These are phyloP conservation scores for Hypoxylon fragiforme DNA, from an alignment of 495 filamentous ascomycete genomes.

Conservation along the genomic window DNA sequence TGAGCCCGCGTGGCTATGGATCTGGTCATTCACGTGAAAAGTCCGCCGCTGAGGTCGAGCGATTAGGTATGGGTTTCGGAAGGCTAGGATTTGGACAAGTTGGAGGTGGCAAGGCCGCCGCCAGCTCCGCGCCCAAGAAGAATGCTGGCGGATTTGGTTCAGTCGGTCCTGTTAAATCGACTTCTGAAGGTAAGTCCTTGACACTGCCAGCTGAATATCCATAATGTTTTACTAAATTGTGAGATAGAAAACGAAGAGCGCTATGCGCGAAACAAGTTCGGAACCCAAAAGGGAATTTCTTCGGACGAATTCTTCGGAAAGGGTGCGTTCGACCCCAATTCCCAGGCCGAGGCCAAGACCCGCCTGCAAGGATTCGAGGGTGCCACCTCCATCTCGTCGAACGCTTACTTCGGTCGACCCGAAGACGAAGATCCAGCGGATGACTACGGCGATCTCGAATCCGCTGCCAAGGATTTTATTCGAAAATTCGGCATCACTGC, in stretches of 20 bases:
- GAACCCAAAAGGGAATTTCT: constrained; percentile 90
- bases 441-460: constrained; percentile 86
- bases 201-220: background rate
- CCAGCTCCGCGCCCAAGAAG: constrained; percentile 64
- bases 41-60: constrained; percentile 73
- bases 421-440: constrained; percentile 68
- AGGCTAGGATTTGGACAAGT: constrained; percentile 91
- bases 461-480: constrained; percentile 91
- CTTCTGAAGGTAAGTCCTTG: constrained; percentile 65
- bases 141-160: constrained; percentile 86
- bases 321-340: constrained; percentile 75
- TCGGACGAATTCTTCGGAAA: constrained; percentile 98
- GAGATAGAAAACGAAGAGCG: constrained; percentile 67
- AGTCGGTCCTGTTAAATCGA: constrained; percentile 68
- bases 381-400: constrained; percentile 88
- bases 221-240: constrained; percentile 21
- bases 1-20: constrained; percentile 71
- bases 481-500: constrained; percentile 93
- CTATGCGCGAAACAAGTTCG: constrained; percentile 83
- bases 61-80: constrained; percentile 87
- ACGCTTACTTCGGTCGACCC: constrained; percentile 92
- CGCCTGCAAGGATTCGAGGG: constrained; percentile 91
- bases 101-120: constrained; percentile 62
- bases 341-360: constrained; percentile 81
- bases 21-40: constrained; percentile 60